Evolutionary conservation across 305 asterid species (phyloP), one percentile per base, ranked within the genome.

Genomic region (Fraxinus nigra): DNA sequence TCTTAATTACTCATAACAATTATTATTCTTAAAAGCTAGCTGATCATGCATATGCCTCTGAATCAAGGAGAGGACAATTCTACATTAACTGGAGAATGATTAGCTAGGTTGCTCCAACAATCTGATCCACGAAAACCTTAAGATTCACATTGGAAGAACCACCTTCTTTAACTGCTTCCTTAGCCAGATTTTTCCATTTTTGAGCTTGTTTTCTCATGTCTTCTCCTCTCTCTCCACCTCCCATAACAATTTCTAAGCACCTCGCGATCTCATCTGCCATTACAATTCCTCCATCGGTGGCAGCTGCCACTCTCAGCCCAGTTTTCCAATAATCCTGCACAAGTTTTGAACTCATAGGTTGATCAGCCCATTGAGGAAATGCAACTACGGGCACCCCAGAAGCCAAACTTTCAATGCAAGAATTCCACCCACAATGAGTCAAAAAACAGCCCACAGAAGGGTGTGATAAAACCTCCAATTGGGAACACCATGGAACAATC

Each of bases 361-460:
- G 92, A 56, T 89, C 92, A 0, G 80, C 72, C 92, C 92, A 91
- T 8, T 79, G 86, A 0, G 94, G 94, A 54, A 88, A 46, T 24
- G 80, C 83, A 84, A 88, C 91, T 0, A 82, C 34, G 0, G 90
- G 94, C 22, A 89, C 87, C n/a, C 90, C 92, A 0, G 73, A 77
- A 16, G 74, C 87, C 5, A 91, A 56, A 30, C 90, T 84, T 51
- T 91, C 94, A 5, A 86, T 76, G 1, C 84, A 33, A 73, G 92
- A 90, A 76, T 90, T 90, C 93, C 93, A 90, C 7, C 91, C 89
- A 24, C 84, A 84, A 30, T 86, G 91, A 46, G 82, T 84, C 37
- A 88, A 65, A 37, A 86, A 88, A 7, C 91, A 89, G 0, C 87
- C 90, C 61, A 89, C 82, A 2, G 83, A 72, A 40, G 73, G 56